Evolutionary conservation across 78 protist genomes (phyloP).

Genomic region (Cavenderia fasciculata): DNA sequence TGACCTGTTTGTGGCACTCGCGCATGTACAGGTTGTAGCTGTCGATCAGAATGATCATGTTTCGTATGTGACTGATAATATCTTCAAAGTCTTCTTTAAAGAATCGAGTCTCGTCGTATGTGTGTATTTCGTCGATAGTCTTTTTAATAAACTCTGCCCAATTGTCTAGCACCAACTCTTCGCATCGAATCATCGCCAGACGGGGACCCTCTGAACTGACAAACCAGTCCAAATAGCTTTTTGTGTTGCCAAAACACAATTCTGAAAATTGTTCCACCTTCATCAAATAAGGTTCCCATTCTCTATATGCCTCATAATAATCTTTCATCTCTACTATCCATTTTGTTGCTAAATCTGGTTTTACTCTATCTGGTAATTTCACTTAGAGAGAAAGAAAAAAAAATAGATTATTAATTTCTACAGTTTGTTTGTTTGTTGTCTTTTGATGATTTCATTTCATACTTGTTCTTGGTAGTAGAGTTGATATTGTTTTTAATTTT

Average conservation of each 20-base stretch:
- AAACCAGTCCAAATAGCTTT: conserved; percentile 65
- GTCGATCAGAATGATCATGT: conserved; percentile 40
- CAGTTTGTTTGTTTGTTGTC: too few relatives aligned
- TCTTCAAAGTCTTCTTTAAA: conserved; percentile 53
- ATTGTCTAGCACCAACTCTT: conserved; percentile 43
- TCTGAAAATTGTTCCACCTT: conserved; percentile 64
- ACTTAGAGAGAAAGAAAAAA: too few relatives aligned
- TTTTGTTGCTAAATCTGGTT: conserved; percentile 46
- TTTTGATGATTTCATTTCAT: too few relatives aligned
- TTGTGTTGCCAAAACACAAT: conserved; percentile 22
- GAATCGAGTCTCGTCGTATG: conserved; percentile 53
- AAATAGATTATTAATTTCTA: too few relatives aligned
- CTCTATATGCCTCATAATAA: conserved; percentile 15
- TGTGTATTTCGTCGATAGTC: conserved; percentile 15
- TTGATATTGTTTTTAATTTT: not conserved
- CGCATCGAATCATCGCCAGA: conserved; percentile 67
- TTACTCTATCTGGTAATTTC: conserved; percentile 72
- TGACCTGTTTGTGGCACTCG: not conserved
- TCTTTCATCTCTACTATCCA: conserved; percentile 54
- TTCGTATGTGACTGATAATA: conserved; percentile 20
- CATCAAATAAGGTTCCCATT: conserved; percentile 33
- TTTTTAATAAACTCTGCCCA: conserved; percentile 64
- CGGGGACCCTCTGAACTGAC: conserved; percentile 64
- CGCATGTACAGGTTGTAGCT: conserved; percentile 44
- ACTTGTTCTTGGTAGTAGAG: conserved; percentile 36